Percentiles rank a stretch among this genome's conserved stretches.
phyloP scores from a whole-genome alignment of 805 yeast genomes.

The Myxozyma neotropica region DNA sequence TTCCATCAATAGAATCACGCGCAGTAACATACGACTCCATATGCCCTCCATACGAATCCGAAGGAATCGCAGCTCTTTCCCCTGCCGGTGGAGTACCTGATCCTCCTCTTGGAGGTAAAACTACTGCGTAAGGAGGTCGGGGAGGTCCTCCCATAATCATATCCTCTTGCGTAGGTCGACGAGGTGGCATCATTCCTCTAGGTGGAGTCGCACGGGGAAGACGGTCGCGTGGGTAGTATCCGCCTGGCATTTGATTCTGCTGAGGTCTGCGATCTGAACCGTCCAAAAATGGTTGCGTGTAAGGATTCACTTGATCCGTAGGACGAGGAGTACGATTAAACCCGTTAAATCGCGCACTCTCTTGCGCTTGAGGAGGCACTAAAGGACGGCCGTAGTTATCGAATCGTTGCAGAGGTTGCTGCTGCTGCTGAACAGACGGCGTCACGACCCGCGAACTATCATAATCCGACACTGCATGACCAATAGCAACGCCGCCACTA shows the following conservation, averaged over 20 bases:
- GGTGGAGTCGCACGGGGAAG: conserved; percentile 9
- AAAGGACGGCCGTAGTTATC: conserved; percentile 7
- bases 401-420: conserved; percentile 1
- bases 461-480: conserved; percentile 20
- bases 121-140: conserved; percentile 15
- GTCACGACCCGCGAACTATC: neutral
- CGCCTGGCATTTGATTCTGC: conserved; percentile 1
- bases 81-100: too few relatives aligned
- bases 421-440: neutral
- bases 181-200: neutral
- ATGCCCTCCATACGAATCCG: neutral
- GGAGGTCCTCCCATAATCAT: neutral
- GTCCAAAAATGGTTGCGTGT: neutral
- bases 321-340: neutral
- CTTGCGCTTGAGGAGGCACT: neutral
- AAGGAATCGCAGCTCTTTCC: neutral
- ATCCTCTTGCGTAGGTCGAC: neutral
- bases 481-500: neutral
- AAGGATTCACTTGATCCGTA: neutral
- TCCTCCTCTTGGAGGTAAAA: conserved; percentile 2
- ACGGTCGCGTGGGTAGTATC: conserved; percentile 18
- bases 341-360: neutral
- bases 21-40: conserved; percentile 11
- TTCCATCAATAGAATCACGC: conserved; percentile 2
- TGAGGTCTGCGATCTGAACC: neutral